Evolutionary conservation across 805 yeast species (phyloP), one percentile per base, ranked within the genome.

Genomic region (Candida patagonica): DNA sequence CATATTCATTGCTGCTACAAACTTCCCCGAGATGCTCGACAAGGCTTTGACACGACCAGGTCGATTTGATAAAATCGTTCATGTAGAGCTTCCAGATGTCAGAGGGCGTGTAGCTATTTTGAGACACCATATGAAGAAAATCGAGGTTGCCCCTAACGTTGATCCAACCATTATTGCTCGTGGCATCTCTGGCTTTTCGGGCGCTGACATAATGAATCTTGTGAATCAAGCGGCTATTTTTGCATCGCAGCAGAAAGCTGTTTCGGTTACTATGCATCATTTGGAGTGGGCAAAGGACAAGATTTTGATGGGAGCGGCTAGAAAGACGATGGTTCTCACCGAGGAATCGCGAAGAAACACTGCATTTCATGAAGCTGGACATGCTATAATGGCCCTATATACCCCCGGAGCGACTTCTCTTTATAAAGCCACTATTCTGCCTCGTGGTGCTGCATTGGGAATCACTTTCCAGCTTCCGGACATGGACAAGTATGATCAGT

Each of bases 221-320:
- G 96, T 92, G 30, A 92, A 92, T 63, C 96, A 92, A 62, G 99
- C 99, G 12, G 99, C 99, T 3, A 87, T 92, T 35, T 81, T 82
- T 57, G 99, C 98, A 0, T 86, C 96, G 22, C 96, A 87, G 56
- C 76, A 80, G 54, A 81, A 84, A 49, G 97, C 97, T 1, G 73
- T 86, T 26, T 73, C 88, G 19, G 98, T 92, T 21, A 85, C 80
- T 55, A 83, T 86, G 94, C 59, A 62, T 34, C 97, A 92, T 62
- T 78, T 92, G 47, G 99, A 92, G 62, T 92, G 98, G 98, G 98
- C 99, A 31, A 92, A 92, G 62, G 99, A 92, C 63, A 92, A 92
- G 65, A 92, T 94, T 42, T 68, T 94, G 56, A 78, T 92, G 83
- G 99, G 99, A 40, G 97, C 97, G 26, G 99, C 94, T 52, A 82